Base-by-base conservation (phyloP, 2,329 filamentous ascomycete species). In the Nannizziopsis arthrosporioides region DNA sequence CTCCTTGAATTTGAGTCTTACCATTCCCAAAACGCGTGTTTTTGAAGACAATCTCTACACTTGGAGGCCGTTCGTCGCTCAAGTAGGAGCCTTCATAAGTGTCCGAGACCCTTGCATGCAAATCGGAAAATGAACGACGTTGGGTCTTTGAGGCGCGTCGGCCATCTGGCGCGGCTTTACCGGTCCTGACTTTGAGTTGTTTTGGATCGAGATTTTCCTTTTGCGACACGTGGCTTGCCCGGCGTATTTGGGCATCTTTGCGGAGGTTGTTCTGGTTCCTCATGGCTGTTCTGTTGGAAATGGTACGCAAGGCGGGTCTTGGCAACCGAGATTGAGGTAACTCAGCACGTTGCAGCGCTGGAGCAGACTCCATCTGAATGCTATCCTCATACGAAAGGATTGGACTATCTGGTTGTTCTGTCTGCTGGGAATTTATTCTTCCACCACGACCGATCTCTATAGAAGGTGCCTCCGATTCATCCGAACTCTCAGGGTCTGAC, bases 401-500 rank as follows among this genome's bases (percentile, higher is more conserved):
- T 4, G 69, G 68, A 52, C 73, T 69, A 40, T 71, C 70, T 22
- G 74, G 77, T 55, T 75, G 69, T 52, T 76, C 67, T 58, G 61
- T 56, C 49, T 54, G 65, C 55, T 52, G 60, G 51, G 53, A 52
- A 12, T 53, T 53, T 53, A 61, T 69, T 51, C 67, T 67, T 17
- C 65, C 60, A 30, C 73, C 77, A 47, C 79, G 70, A 40, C 74
- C 76, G 30, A 77, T 59, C 57, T 82, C 78, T 48, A 81, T 68
- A 1, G 76, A 78, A 51, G 73, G 65, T 44, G 68, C 69, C 43
- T 72, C 68, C 36, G 73, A 63, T 3, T 59, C 60, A 40, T 66
- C 64, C 27, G 66, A 68, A 32, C 62, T 63, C 38, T 63, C 63
- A 15, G 64, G 57, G 49, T 66, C 61, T 3, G 72, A 69, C 53